Evolutionary conservation across 139 green algal genomes (phyloP).

Genomic region (Diplosphaera chodatii): DNA sequence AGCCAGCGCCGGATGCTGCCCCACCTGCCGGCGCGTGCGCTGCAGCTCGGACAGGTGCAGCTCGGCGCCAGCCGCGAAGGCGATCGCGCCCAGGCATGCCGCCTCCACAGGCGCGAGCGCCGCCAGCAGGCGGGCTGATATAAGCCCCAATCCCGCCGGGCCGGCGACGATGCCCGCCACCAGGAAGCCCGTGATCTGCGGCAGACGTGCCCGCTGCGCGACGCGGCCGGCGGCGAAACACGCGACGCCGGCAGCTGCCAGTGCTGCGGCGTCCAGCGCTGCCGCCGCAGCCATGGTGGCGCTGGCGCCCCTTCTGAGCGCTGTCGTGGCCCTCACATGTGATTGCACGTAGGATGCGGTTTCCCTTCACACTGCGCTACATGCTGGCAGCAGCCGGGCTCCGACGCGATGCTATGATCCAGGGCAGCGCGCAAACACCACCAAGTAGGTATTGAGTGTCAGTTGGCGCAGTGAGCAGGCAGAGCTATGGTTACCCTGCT

Average conservation of each 20-base stretch:
- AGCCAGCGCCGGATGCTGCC: too few relatives aligned
- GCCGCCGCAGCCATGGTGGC: slow-evolving; percentile 3
- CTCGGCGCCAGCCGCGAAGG: slow-evolving; percentile 69
- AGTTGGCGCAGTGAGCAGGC: too few relatives aligned
- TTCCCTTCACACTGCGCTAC: too few relatives aligned
- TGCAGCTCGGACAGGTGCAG: slow-evolving; percentile 58
- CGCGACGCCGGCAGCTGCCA: neutral
- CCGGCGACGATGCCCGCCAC: slow-evolving; percentile 61
- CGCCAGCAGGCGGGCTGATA: slow-evolving; percentile 36
- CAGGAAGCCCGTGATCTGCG: slow-evolving; percentile 70
- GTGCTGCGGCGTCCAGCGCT: slow-evolving; percentile 1
- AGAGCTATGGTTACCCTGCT: too few relatives aligned
- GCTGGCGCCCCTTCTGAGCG: neutral
- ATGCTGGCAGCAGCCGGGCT: too few relatives aligned
- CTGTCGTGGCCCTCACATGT: neutral
- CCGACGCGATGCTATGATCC: too few relatives aligned
- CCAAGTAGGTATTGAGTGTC: too few relatives aligned
- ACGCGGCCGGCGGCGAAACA: neutral
- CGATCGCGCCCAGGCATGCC: slow-evolving; percentile 69
- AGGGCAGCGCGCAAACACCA: too few relatives aligned
- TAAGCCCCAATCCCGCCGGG: slow-evolving; percentile 47
- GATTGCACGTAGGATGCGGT: too few relatives aligned
- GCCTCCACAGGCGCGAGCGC: slow-evolving; percentile 43
- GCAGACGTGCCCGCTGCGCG: slow-evolving; percentile 3
- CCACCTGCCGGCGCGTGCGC: slow-evolving; percentile 49